Base-by-base conservation (phyloP, 768 basidiomycete species). In the Mycena maculata region DNA sequence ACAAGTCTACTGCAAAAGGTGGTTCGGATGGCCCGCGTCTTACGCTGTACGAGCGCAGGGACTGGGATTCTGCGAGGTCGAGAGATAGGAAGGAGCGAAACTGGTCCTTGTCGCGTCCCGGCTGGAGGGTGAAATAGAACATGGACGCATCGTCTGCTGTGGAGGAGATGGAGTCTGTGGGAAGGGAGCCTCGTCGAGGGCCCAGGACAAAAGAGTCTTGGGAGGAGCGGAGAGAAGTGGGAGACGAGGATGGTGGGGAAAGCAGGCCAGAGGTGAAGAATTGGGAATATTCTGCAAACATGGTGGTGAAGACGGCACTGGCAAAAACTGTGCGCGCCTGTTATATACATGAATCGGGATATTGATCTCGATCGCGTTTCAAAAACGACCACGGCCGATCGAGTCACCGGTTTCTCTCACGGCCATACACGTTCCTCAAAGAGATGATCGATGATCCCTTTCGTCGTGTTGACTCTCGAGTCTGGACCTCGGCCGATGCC, bases 61-160 rank as follows among this genome's bases (percentile, higher is more conserved):
- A 73, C 25, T 73, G 77, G 60, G 75, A 73, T 63, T 82, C 81
- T 22, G 85, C 85, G 2, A 86, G 79, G 72, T 86, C 85, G 60
- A 86, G 82, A 30, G 81, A 86, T 39, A 86, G 81, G 70, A 86
- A 86, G 0, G 85, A 86, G 25, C 81, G 80, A 38, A 72, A 70
- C 67, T 75, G 63, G 70, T 67, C 41, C 22, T 71, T 70, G 71
- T 77, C 78, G 18, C 78, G 77, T 48, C 72, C 73, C 1, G 75
- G 72, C 62, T 76, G 75, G 39, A 83, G 71, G 2, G 83, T 82
- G 58, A 83, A 79, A 59, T 81, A 81, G 64, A 81, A 73, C 30
- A 77, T 71, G 18, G 78, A 77, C 1, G 72, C 71, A 2, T 72
- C 72, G 64, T 76, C 77, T 22, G 47, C 57, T 9, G 59, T 23